Evolutionary conservation across 306 rosid genomes (phyloP).

Genomic region (Medicago truncatula): MtrunA17r5.0-ANR NC_053046.1:44398501-44399000

Average conservation of each 20-base stretch:
- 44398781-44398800: slow-evolving; percentile 31
- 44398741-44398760: slow-evolving; percentile 83
- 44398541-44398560: background rate
- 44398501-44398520: background rate
- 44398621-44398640: slow-evolving; percentile 35
- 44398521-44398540: slow-evolving; percentile 30
- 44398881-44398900: slow-evolving; percentile 82
- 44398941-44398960: slow-evolving; percentile 91
- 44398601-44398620: slow-evolving; percentile 27
- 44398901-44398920: slow-evolving; percentile 67
- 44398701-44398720: slow-evolving; percentile 90
- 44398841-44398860: slow-evolving; percentile 55
- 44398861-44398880: slow-evolving; percentile 79
- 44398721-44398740: slow-evolving; percentile 95
- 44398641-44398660: slow-evolving; percentile 76
- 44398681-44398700: slow-evolving; percentile 79
- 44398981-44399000: slow-evolving; percentile 28
- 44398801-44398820: slow-evolving; percentile 20
- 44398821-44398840: background rate
- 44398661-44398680: slow-evolving; percentile 72
- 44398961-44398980: slow-evolving; percentile 63
- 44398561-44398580: slow-evolving; percentile 21
- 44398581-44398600: background rate
- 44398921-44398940: slow-evolving; percentile 82
- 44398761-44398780: slow-evolving; percentile 41